phyloP scores from a whole-genome alignment of 2,329 filamentous ascomycete genomes.

The Paraphoma chrysanthemicola region DNA sequence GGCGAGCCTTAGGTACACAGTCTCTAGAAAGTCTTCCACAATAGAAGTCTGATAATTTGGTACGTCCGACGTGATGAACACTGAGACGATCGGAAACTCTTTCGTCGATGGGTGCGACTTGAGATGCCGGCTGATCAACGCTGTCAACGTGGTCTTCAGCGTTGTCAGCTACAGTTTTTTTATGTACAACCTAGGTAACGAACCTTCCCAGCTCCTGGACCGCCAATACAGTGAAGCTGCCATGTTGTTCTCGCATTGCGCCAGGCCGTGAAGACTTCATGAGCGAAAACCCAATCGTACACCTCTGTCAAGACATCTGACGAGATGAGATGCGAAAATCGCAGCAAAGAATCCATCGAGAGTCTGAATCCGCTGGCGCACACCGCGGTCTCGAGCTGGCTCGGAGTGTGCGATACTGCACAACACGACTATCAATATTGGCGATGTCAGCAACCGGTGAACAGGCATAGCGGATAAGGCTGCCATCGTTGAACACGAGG shows the following conservation, averaged over 20 bases:
- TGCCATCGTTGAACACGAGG: neutral
- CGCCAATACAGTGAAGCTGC: conserved; percentile 27
- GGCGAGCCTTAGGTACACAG: conserved; percentile 8
- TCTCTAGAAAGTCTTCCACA: conserved; percentile 13
- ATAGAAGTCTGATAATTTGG: conserved; percentile 5
- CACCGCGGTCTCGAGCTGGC: neutral
- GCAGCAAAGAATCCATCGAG: conserved; percentile 1
- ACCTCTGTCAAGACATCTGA: conserved; percentile 20
- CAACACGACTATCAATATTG: neutral
- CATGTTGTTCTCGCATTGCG: conserved; percentile 6
- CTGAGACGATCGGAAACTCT: conserved; percentile 1
- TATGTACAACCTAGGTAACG: neutral
- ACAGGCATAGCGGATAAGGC: neutral
- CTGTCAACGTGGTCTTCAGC: conserved; percentile 5
- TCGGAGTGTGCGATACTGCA: neutral
- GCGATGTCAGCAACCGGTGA: neutral
- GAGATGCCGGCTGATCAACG: conserved; percentile 4
- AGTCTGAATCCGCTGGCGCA: neutral
- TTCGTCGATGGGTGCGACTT: neutral
- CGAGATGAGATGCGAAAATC: conserved; percentile 4
- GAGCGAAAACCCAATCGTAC: conserved; percentile 21
- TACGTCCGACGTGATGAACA: conserved; percentile 6
- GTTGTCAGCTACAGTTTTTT: neutral
- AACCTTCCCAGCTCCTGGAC: conserved; percentile 28
- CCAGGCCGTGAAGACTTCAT: conserved; percentile 15